Base-by-base conservation (phyloP, 371 early-diverging fungal species). In the Mortierella sp. region DNA sequence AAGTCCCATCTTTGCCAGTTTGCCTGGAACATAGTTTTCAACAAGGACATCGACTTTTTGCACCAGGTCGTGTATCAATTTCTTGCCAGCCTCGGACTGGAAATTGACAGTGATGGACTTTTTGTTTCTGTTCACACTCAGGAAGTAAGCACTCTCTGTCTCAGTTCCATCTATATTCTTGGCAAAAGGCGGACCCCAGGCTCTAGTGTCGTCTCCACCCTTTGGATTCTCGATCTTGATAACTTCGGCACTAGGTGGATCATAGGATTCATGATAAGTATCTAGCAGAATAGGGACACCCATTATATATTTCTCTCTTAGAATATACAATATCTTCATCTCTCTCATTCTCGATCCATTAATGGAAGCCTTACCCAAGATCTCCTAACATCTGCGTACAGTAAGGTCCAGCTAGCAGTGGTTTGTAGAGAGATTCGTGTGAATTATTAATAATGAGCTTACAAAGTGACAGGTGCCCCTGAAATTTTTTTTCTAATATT, bases 11-110 rank as follows among this genome's bases (percentile, higher is more conserved):
- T 87, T 76, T 29, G 86, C 90, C 23, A 96, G 85, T 59, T 95
- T 95, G 2, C 97, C 96, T 0, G 98, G 96, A 9, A 97, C 83
- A 71, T 92, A 96, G 78, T 97, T 97, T 76, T 97, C 98, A 3
- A 97, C 93, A 17, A 97, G 71, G 2, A 97, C 87, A 80, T 97
- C 98, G 8, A 87, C 85, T 61, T 86, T 73, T 55, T 74, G 67
- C 2, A 92, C 96, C 31, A 97, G 85, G 57, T 90, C 89, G 22
- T 86, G 66, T 17, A 97, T 72, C 28, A 97, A 70, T 45, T 85
- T 72, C 26, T 85, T 85, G 3, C 96, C 98, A 0, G 82, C 84
- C 22, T 82, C 76, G 0, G 87, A 79, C 70, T 94, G 95, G 81
- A 97, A 89, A 63, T 97, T 92, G 26, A 97, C 89, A 0, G 96